phyloP scores from a whole-genome alignment of 1,284 basidiomycete species.

The Taiwanofungus camphoratus region DNA sequence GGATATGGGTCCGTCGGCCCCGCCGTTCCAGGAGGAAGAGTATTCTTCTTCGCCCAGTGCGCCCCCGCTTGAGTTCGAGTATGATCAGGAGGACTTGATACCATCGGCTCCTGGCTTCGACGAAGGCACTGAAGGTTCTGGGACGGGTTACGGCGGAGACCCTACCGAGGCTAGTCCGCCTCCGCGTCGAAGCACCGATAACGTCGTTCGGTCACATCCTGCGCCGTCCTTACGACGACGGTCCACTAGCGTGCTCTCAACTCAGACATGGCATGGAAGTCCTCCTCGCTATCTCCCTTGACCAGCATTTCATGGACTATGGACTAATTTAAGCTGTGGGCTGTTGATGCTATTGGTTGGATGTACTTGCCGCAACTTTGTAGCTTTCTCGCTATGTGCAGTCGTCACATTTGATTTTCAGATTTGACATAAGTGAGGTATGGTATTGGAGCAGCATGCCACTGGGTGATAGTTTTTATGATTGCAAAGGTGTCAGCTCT shows the following conservation, averaged over 20 bases:
- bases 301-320: background rate
- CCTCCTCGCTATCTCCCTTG: constrained; percentile 13
- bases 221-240: background rate
- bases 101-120: constrained; percentile 9
- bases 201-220: background rate
- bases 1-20: constrained; percentile 18
- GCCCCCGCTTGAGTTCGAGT: constrained; percentile 18
- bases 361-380: too few relatives aligned
- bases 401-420: too few relatives aligned
- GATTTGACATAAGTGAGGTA: too few relatives aligned
- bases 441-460: too few relatives aligned
- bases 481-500: too few relatives aligned
- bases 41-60: constrained; percentile 15
- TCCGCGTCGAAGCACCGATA: background rate
- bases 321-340: too few relatives aligned
- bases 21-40: constrained; percentile 21
- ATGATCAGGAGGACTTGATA: background rate
- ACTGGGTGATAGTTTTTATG: too few relatives aligned
- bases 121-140: background rate
- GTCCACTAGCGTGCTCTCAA: background rate
- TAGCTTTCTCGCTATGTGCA: too few relatives aligned
- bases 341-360: too few relatives aligned
- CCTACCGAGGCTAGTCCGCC: background rate
- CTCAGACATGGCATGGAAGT: constrained; percentile 1
- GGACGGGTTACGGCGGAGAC: background rate